A percentile compares a stretch with the other conserved stretches of the same genome.
Conservation (phyloP, 169 alveolate species). For the Cytauxzoon felis region DNA sequence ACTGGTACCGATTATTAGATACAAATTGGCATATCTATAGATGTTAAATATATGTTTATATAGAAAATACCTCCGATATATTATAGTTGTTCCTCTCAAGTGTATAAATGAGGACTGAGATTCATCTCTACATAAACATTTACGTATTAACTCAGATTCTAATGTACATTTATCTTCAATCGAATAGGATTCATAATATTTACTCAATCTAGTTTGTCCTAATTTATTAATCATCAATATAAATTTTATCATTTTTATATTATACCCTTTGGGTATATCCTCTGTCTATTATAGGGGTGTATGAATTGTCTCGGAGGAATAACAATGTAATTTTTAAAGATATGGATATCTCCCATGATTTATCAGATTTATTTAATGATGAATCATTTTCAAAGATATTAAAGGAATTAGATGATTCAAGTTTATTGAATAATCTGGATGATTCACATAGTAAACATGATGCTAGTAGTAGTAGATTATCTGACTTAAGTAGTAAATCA, state of each 20-base stretch:
- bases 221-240: conserved; percentile 95
- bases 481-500: no score
- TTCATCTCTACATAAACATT: conserved; percentile 93
- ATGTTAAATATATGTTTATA: neutral
- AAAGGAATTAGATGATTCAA: conserved; percentile 4
- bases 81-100: conserved; percentile 91
- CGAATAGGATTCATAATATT: conserved; percentile 83
- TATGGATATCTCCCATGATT: conserved; percentile 20
- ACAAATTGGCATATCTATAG: conserved; percentile 95
- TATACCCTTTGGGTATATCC: no score
- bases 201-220: conserved; percentile 95
- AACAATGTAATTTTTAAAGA: no score
- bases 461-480: no score
- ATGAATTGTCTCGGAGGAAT: no score
- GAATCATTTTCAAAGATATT: conserved; percentile 12
- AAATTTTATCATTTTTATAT: conserved; percentile 89
- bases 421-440: no score
- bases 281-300: no score
- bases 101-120: conserved; percentile 94
- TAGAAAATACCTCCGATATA: conserved; percentile 70
- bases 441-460: no score
- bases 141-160: conserved; percentile 97
- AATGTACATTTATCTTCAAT: conserved; percentile 90
- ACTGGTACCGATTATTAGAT: conserved; percentile 88
- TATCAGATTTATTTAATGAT: conserved; percentile 13